Base-by-base conservation (phyloP, 73 alveolate species). In the Paramecium primaurelia region DNA sequence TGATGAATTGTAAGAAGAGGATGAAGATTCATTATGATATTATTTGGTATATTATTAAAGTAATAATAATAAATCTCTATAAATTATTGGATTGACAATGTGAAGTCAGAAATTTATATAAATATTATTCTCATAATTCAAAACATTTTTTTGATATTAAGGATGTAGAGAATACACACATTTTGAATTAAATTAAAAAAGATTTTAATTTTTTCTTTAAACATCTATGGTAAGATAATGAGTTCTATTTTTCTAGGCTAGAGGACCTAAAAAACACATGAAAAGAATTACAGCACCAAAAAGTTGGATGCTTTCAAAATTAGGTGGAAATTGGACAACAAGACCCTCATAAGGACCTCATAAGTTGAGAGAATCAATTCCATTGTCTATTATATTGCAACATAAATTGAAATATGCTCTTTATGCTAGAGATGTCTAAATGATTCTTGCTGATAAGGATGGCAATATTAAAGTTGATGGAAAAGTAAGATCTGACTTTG, bases 221-320 rank as follows among this genome's bases (percentile, higher is more conserved):
- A 45, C 77, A 80, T 6, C 0, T 38, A 80, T 80, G 91, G 91
- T 80, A 80, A 45, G 47, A 42, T 11, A 20, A 54, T 54, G 47
- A 20, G 59, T 32, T 80, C 75, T 22, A 45, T 80, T 22, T 44
- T 0, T 44, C 34, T 80, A 89, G 99, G 99, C 99, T 92, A 95
- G 99, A 92, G 99, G 99, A 38, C 98, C 98, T 86, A 97, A 96
- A 97, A 98, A 98, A 96, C 99, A 98, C 96, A 86, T 97, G 96
- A 98, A 98, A 97, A 96, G 99, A 96, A 94, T 98, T 91, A 94
- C 95, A 87, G 99, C 99, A 93, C 99, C 99, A 73, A 92, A 95
- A 83, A 98, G 98, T 95, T 98, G 99, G 99, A 97, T 98, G 99
- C 98, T 98, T 69, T 93, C 93, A 94, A 98, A 98, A 95, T 95